Evolutionary conservation across 2,329 filamentous ascomycete species (phyloP).

Genomic region (Penicillium capsulatum): DNA sequence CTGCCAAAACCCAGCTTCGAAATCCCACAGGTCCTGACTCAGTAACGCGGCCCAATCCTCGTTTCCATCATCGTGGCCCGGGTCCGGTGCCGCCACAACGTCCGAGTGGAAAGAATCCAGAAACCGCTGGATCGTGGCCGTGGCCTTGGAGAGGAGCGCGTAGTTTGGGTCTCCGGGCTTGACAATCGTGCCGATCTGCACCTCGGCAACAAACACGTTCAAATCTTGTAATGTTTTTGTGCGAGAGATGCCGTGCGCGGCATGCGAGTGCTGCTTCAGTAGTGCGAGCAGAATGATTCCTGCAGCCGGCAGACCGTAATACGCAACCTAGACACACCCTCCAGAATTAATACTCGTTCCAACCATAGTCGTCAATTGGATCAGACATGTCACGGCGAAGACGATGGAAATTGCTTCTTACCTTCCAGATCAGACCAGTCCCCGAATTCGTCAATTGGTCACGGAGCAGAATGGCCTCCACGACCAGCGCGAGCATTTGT

Average conservation of each 20-base stretch:
- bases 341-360: no score
- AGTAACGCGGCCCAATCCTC: conserved; percentile 23
- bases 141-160: conserved; percentile 23
- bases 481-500: conserved; percentile 26
- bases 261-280: conserved; percentile 18
- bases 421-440: conserved; percentile 28
- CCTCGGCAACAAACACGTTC: conserved; percentile 28
- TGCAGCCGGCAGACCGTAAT: conserved; percentile 29
- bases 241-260: conserved; percentile 11
- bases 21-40: conserved; percentile 26
- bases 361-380: no score
- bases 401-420: conserved; percentile 5
- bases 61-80: conserved; percentile 11
- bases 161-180: conserved; percentile 24
- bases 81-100: conserved; percentile 7
- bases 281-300: conserved; percentile 29
- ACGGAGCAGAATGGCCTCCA: conserved; percentile 26
- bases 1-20: conserved; percentile 27
- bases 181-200: conserved; percentile 25
- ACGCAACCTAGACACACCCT: conserved; percentile 25
- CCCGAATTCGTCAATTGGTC: conserved; percentile 28
- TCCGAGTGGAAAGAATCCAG: conserved; percentile 24
- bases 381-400: no score
- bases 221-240: conserved; percentile 24
- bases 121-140: conserved; percentile 25